Evolutionary conservation across 257 asterid genomes (phyloP), one percentile per base, ranked within the genome.

Genomic region (Forsythia suspensa): DNA sequence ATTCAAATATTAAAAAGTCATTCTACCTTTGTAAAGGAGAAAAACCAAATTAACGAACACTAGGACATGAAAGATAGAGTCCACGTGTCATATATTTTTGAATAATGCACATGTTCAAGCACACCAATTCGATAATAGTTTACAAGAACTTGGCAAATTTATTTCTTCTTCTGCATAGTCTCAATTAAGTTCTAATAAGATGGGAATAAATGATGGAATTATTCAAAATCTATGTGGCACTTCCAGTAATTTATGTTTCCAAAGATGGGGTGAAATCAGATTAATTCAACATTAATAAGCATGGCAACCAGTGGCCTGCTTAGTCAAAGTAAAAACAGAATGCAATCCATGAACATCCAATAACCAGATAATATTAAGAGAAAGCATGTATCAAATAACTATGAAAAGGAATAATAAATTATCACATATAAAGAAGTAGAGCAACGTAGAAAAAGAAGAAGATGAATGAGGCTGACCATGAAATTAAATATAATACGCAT

Each of bases 1-100:
- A 72, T 80, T 79, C 73, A 43, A 69, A 82, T 77, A 63, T 68
- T 80, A 13, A 18, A 77, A 16, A 20, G 55, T 43, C 75, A 78
- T 65, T 37, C 21, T 1, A 36, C 69, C n/a, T 3, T 74, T 63
- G 37, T 34, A 38, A 37, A 13, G 18, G 42, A 43, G 3, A 81
- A 36, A 68, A 48, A 12, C 18, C n/a, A 42, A 39, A 67, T 42
- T 51, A 41, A 42, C 11, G 41, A 76, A n/a, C 13, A 51, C 21
- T 37, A n/a, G 29, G 12, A 21, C 72, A 73, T 18, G 79, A 44
- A 74, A 72, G 68, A 10, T 18, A 12, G n/a, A 39, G 71, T 61
- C 48, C 8, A 43, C 40, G 73, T 38, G 51, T n/a, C 24, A 72
- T 74, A 81, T 63, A 46, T 61, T 57, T 61, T 75, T 6, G 24